Conservation (phyloP, 2,329 filamentous ascomycete genomes). For the Alternaria triticimaculans region DNA sequence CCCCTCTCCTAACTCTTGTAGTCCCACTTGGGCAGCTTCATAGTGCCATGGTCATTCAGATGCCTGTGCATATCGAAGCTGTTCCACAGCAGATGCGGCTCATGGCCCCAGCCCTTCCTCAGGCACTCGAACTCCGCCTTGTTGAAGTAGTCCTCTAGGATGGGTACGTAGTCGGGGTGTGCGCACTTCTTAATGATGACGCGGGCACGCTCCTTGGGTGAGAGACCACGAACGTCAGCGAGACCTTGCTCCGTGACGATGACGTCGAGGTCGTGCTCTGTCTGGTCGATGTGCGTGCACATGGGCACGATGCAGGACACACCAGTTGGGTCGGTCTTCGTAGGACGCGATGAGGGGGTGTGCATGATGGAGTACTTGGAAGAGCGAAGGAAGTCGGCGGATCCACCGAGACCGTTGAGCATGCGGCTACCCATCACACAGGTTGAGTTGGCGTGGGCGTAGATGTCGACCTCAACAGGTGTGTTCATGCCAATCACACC, state of each 20-base stretch:
- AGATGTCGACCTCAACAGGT: slow-evolving; percentile 91
- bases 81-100: slow-evolving; percentile 87
- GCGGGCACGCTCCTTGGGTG: slow-evolving; percentile 78
- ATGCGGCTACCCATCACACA: slow-evolving; percentile 88
- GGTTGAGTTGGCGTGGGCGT: slow-evolving; percentile 90
- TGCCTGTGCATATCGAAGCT: slow-evolving; percentile 90
- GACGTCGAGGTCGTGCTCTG: slow-evolving; percentile 91
- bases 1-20: slow-evolving; percentile 24
- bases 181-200: slow-evolving; percentile 88
- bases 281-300: slow-evolving; percentile 92
- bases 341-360: slow-evolving; percentile 80
- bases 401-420: slow-evolving; percentile 84
- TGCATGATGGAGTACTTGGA: slow-evolving; percentile 93
- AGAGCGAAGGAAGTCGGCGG: slow-evolving; percentile 79
- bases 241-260: slow-evolving; percentile 80
- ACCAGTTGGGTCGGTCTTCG: slow-evolving; percentile 81
- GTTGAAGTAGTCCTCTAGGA: slow-evolving; percentile 81
- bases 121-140: slow-evolving; percentile 87
- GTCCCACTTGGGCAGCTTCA: slow-evolving; percentile 78
- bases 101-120: slow-evolving; percentile 85
- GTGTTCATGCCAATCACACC: slow-evolving; percentile 96
- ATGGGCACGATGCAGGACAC: slow-evolving; percentile 91
- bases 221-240: slow-evolving; percentile 82
- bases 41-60: slow-evolving; percentile 80
- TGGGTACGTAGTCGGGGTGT: slow-evolving; percentile 83